phyloP scores from a whole-genome alignment of 176 grass and related monocot species.

The Oryza rufipogon region DNA sequence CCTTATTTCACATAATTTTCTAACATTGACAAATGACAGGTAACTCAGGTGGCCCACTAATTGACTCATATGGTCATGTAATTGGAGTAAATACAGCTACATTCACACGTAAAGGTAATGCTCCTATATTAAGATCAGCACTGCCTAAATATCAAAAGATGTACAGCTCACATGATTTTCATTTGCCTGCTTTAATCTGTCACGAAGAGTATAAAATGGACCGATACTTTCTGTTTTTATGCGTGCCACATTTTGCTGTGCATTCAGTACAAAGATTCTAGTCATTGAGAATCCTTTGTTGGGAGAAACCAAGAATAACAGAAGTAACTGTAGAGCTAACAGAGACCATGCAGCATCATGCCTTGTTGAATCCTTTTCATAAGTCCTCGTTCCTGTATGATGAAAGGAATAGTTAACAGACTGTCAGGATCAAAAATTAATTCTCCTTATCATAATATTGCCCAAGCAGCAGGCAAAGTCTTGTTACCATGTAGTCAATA shows the following conservation, averaged over 20 bases:
- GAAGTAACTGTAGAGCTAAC: background rate
- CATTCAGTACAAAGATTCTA: background rate
- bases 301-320: background rate
- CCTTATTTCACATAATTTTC: constrained; percentile 23
- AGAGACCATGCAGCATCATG: background rate
- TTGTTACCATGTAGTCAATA: background rate
- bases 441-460: constrained; percentile 24
- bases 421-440: constrained; percentile 40
- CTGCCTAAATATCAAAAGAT: constrained; percentile 14
- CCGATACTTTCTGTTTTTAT: background rate
- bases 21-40: constrained; percentile 44
- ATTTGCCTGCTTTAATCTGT: constrained; percentile 8
- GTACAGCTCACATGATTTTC: constrained; percentile 20
- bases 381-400: constrained; percentile 24
- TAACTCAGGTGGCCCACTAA: constrained; percentile 84
- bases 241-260: constrained; percentile 4
- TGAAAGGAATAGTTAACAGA: constrained; percentile 17
- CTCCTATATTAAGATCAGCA: constrained; percentile 19
- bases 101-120: constrained; percentile 86
- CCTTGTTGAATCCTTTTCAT: constrained; percentile 15
- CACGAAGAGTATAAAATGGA: background rate
- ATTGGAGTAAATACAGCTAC: constrained; percentile 95
- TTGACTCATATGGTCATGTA: constrained; percentile 89
- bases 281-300: background rate
- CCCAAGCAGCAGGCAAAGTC: constrained; percentile 39